Conservation (phyloP, 495 filamentous ascomycete species). For the Penicillium bialowiezense region DNA sequence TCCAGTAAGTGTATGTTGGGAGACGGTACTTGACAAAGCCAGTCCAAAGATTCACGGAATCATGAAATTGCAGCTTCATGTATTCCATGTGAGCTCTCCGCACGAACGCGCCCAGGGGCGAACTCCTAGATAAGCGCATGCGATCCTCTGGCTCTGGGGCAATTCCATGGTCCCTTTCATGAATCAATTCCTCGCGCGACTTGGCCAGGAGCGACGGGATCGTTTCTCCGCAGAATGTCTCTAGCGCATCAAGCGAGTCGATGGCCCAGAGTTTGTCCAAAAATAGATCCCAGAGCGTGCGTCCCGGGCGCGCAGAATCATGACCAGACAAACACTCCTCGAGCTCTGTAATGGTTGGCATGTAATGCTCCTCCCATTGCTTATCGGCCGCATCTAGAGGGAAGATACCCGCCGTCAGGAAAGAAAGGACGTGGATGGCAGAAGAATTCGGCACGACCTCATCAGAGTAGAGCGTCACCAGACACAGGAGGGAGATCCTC, state of each 20-base stretch:
- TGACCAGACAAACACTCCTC: conserved; percentile 60
- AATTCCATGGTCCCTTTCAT: conserved; percentile 50
- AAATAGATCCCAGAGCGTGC: conserved; percentile 80
- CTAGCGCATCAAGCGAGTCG: conserved; percentile 73
- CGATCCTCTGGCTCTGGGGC: conserved; percentile 33
- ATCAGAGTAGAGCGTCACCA: conserved; percentile 77
- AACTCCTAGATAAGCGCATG: conserved; percentile 60
- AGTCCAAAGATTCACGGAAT: conserved; percentile 73
- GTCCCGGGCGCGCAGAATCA: conserved; percentile 68
- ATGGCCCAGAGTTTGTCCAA: conserved; percentile 82
- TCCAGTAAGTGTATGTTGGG: conserved; percentile 69
- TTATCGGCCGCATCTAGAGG: conserved; percentile 41
- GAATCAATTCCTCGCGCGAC: conserved; percentile 51
- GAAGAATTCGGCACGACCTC: conserved; percentile 69
- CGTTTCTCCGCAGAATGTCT: conserved; percentile 58
- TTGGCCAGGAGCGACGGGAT: conserved; percentile 58
- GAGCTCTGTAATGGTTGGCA: conserved; percentile 63
- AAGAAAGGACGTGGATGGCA: conserved; percentile 80
- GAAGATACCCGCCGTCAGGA: conserved; percentile 73
- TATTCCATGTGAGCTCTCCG: conserved; percentile 76
- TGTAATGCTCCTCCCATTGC: conserved; percentile 42
- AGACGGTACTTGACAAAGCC: conserved; percentile 74
- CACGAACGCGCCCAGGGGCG: conserved; percentile 83
- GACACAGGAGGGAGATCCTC: conserved; percentile 76
- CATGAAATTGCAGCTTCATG: conserved; percentile 72